Conservation (phyloP, 1,284 basidiomycete species). For the Pseudozyma sp. region DNA sequence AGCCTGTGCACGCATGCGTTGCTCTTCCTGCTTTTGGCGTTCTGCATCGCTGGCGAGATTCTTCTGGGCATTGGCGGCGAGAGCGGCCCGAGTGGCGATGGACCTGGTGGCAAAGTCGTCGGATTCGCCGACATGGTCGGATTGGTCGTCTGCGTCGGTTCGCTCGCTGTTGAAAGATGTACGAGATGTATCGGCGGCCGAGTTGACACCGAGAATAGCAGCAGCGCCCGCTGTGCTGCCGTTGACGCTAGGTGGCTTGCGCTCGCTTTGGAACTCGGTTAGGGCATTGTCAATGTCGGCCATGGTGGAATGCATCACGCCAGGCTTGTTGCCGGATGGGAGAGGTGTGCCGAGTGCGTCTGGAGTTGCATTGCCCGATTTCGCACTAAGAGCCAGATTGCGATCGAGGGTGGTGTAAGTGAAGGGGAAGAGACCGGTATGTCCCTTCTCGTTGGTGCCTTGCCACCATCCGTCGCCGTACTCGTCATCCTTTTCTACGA, state of each 20-base stretch:
- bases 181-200: constrained; percentile 29
- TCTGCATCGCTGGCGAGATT: constrained; percentile 53
- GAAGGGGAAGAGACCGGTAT: constrained; percentile 88
- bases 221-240: neutral
- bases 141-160: constrained; percentile 48
- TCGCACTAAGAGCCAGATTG: constrained; percentile 47
- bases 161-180: constrained; percentile 54
- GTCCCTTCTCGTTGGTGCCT: constrained; percentile 86
- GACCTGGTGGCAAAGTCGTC: constrained; percentile 50
- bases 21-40: constrained; percentile 51
- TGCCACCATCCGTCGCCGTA: constrained; percentile 99
- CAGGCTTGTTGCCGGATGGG: constrained; percentile 19
- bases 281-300: constrained; percentile 67
- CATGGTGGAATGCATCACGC: constrained; percentile 67
- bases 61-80: constrained; percentile 64
- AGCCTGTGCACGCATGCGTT: constrained; percentile 51
- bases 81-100: constrained; percentile 61
- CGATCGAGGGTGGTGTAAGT: constrained; percentile 77
- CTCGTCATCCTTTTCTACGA: constrained; percentile 91
- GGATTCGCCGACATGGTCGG: constrained; percentile 45
- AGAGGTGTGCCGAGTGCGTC: constrained; percentile 37
- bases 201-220: constrained; percentile 15
- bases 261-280: constrained; percentile 56
- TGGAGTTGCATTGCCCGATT: constrained; percentile 33
- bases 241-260: constrained; percentile 23